Percentiles rank a stretch among this genome's conserved stretches.
Evolutionary conservation across 2,329 filamentous ascomycete genomes (phyloP).

Genomic region (Curvularia hawaiiensis): DNA sequence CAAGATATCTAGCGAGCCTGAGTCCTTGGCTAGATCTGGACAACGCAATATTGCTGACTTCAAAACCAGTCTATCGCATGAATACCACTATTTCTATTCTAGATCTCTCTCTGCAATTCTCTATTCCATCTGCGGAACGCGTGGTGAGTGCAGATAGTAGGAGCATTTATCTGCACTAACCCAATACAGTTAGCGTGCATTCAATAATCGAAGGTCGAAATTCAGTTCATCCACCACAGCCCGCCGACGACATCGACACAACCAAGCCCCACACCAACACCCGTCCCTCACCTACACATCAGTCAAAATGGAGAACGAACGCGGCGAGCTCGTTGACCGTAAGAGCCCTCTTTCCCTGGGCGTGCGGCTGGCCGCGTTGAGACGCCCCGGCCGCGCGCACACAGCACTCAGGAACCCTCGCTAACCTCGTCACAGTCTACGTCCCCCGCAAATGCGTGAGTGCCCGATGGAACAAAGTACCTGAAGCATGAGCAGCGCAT

Average conservation of each 20-base stretch:
- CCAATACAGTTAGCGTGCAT: neutral
- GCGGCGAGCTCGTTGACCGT: conserved; percentile 96
- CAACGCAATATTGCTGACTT: neutral
- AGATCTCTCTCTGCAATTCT: neutral
- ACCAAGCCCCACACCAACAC: conserved; percentile 32
- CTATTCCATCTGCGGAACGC: neutral
- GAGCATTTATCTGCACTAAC: neutral
- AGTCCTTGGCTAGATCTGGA: neutral
- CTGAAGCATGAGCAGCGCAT: conserved; percentile 19
- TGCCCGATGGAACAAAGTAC: conserved; percentile 10
- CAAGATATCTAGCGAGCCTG: neutral
- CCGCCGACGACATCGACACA: conserved; percentile 31
- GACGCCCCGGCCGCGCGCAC: conserved; percentile 56
- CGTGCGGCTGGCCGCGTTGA: neutral
- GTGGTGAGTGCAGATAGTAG: neutral
- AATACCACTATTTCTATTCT: neutral
- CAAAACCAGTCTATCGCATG: neutral
- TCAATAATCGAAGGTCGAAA: conserved; percentile 23
- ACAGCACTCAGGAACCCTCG: conserved; percentile 5
- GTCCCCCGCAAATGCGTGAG: conserved; percentile 51
- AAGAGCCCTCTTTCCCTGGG: conserved; percentile 17
- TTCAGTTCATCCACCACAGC: conserved; percentile 20
- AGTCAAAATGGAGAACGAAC: conserved; percentile 98
- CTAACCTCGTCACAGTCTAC: conserved; percentile 36
- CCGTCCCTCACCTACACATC: conserved; percentile 35